Evolutionary conservation across 148 eudicot genomes (phyloP).

Genomic region (Bassia scoparia): DNA sequence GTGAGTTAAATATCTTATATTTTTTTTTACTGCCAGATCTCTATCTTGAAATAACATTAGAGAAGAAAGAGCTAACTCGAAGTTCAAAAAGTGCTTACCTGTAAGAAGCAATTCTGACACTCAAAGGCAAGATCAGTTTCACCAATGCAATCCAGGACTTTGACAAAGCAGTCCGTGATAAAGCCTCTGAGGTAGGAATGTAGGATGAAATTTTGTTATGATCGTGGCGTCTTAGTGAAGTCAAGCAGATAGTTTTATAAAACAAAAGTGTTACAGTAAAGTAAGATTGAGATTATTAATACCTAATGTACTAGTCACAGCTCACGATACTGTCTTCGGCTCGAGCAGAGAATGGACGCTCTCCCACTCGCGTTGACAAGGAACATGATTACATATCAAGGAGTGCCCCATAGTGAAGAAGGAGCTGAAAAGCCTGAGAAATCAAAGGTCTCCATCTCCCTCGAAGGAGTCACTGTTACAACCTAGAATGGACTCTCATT

Average conservation of each 20-base stretch:
- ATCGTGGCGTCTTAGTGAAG: not conserved
- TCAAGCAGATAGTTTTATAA: not conserved
- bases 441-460: conserved; percentile 87
- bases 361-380: conserved; percentile 48
- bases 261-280: too few species aligned
- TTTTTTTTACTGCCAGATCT: conserved; percentile 46
- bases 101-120: conserved; percentile 34
- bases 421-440: conserved; percentile 39
- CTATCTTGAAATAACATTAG: conserved; percentile 56
- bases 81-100: conserved; percentile 42
- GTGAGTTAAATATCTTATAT: not conserved
- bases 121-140: conserved; percentile 51
- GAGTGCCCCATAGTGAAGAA: conserved; percentile 51
- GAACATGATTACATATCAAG: conserved; percentile 55
- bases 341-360: conserved; percentile 63
- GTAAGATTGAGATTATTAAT: too few species aligned
- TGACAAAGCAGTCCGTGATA: conserved; percentile 44
- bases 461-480: conserved; percentile 63
- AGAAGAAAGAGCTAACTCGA: conserved; percentile 77
- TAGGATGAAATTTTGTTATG: conserved; percentile 16
- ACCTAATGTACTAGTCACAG: conserved; percentile 49
- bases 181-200: conserved; percentile 63
- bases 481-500: conserved; percentile 60
- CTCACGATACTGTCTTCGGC: conserved; percentile 71
- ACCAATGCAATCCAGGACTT: conserved; percentile 49